Conservation (phyloP, 1,284 basidiomycete species). For the Exsudoporus floridanus region DNA sequence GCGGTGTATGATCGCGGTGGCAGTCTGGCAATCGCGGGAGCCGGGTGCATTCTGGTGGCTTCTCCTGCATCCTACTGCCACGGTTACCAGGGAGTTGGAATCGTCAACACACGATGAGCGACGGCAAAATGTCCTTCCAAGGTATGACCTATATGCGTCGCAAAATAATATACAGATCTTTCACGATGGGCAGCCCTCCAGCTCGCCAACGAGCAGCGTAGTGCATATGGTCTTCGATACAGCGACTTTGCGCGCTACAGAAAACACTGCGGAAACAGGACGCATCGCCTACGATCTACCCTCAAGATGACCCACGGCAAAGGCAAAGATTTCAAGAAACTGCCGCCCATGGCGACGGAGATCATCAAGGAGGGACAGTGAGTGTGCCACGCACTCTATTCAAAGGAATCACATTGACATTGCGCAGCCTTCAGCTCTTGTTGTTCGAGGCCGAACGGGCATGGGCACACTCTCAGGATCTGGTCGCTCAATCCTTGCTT, state of each 20-base stretch:
- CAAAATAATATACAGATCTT: constrained; percentile 3
- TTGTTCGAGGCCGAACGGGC: constrained; percentile 89
- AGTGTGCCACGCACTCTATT: constrained; percentile 36
- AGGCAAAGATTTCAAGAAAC: constrained; percentile 85
- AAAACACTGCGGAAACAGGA: constrained; percentile 88
- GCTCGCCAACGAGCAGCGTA: constrained; percentile 86
- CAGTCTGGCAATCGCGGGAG: not conserved
- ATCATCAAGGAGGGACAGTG: constrained; percentile 79
- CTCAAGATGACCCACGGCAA: constrained; percentile 88
- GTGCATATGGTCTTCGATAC: constrained; percentile 86
- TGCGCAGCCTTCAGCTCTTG: constrained; percentile 71
- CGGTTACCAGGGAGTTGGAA: not conserved
- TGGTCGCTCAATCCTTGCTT: constrained; percentile 56
- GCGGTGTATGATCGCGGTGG: constrained; percentile 11
- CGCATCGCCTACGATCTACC: constrained; percentile 82
- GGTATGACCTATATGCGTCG: constrained; percentile 28
- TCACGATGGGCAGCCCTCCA: constrained; percentile 58
- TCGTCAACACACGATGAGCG: constrained; percentile 24
- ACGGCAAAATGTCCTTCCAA: constrained; percentile 35
- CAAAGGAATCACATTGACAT: not conserved
- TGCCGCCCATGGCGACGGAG: constrained; percentile 63
- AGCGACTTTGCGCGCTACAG: constrained; percentile 80
- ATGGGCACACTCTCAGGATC: constrained; percentile 88
- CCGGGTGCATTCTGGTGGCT: constrained; percentile 6
- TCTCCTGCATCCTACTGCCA: constrained; percentile 31